Percentiles rank a stretch among this genome's conserved stretches.
phyloP scores from a whole-genome alignment of 202 grass and related monocot genomes.

The Elaeis oleifera region DNA sequence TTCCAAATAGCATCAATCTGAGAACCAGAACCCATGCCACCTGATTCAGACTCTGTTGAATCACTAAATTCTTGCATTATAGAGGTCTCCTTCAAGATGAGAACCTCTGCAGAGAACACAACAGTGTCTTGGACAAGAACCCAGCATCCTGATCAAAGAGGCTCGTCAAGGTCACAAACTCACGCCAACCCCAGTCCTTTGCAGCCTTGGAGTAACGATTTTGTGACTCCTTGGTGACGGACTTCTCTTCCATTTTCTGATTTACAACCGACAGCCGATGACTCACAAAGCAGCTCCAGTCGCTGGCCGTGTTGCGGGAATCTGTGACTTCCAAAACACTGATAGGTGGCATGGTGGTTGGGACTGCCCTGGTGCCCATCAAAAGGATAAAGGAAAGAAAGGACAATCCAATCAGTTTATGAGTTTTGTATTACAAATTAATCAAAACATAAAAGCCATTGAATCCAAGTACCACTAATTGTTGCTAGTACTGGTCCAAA shows the following conservation, averaged over 20 bases:
- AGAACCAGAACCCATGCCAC: slow-evolving; percentile 36
- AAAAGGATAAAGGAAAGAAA: slow-evolving; percentile 11
- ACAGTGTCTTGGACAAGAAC: slow-evolving; percentile 83
- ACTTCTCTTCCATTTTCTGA: slow-evolving; percentile 83
- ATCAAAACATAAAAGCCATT: too few species aligned
- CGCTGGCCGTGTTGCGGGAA: slow-evolving; percentile 51
- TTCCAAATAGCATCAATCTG: slow-evolving; percentile 51
- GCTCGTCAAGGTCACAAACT: slow-evolving; percentile 88
- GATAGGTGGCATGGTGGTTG: slow-evolving; percentile 95
- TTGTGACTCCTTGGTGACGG: slow-evolving; percentile 90
- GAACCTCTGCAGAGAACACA: slow-evolving; percentile 81
- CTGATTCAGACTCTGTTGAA: slow-evolving; percentile 34
- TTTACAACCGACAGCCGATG: slow-evolving; percentile 88
- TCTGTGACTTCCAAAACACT: slow-evolving; percentile 95
- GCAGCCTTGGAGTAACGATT: slow-evolving; percentile 96
- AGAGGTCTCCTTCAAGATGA: slow-evolving; percentile 82
- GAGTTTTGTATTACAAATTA: too few species aligned
- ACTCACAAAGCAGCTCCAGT: slow-evolving; percentile 97
- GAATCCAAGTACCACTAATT: too few species aligned
- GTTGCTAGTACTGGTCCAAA: too few species aligned
- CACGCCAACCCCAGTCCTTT: slow-evolving; percentile 98
- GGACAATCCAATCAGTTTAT: background rate
- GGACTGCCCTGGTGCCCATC: slow-evolving; percentile 84
- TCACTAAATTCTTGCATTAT: slow-evolving; percentile 55
- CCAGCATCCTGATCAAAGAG: slow-evolving; percentile 95